Evolutionary conservation across 768 basidiomycete genomes (phyloP).

Genomic region (Suillus clintonianus): DNA sequence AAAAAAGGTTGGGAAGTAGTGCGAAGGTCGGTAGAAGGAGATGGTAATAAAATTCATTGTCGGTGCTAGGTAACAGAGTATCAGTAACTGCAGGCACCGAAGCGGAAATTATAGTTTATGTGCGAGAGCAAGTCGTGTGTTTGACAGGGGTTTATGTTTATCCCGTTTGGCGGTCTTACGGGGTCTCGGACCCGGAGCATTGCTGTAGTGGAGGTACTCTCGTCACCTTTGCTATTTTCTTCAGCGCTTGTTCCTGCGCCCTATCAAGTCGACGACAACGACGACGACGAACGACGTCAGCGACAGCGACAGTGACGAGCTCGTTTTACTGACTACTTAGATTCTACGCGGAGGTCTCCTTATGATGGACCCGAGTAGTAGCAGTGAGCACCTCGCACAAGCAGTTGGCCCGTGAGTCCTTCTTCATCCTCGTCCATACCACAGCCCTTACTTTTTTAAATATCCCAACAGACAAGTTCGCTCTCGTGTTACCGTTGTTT

Average conservation of each 20-base stretch:
- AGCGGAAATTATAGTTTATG: neutral
- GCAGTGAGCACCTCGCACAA: neutral
- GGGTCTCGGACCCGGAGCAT: slow-evolving; percentile 3
- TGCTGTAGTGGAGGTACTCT: neutral
- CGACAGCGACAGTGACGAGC: neutral
- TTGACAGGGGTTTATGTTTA: neutral
- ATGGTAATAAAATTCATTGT: neutral
- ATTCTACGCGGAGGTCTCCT: neutral
- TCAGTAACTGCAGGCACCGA: neutral
- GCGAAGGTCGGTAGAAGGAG: neutral
- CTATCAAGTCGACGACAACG: neutral
- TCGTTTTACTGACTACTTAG: neutral
- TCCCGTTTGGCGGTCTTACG: neutral
- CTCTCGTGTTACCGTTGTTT: slow-evolving; percentile 78
- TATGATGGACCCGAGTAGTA: neutral
- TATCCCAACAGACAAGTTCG: slow-evolving; percentile 56
- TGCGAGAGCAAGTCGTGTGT: neutral
- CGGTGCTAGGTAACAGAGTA: neutral
- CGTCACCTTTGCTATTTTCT: slow-evolving; percentile 1
- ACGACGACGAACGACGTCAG: neutral
- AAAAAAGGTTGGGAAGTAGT: neutral
- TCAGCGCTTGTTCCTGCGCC: neutral
- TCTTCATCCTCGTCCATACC: slow-evolving; percentile 5
- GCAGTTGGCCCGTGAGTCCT: slow-evolving; percentile 32
- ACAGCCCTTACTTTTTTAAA: slow-evolving; percentile 7